These are phyloP conservation scores for Syzygium grande DNA, from an alignment of 345 rosid genomes.

Conservation along the genomic window DNA sequence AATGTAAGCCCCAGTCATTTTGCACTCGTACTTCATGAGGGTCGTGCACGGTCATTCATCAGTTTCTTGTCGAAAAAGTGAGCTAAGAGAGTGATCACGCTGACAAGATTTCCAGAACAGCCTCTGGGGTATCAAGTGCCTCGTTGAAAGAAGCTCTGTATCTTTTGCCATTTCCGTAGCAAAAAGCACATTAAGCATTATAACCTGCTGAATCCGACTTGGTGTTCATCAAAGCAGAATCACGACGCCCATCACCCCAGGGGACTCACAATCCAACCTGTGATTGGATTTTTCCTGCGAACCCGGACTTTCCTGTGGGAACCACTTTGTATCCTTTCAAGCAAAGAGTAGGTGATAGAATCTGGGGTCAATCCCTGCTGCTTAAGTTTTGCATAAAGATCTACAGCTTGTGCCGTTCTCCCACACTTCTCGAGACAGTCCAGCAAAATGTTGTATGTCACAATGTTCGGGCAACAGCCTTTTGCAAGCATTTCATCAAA, in stretches of 20 bases:
- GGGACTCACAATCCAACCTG: constrained; percentile 88
- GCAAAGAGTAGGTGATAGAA: constrained; percentile 68
- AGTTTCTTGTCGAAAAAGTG: not conserved
- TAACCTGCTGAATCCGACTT: not conserved
- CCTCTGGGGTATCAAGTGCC: not conserved
- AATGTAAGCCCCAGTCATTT: not conserved
- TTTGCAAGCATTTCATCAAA: constrained; percentile 73
- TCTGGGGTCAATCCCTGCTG: constrained; percentile 81
- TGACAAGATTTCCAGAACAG: not conserved
- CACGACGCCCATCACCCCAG: constrained; percentile 15
- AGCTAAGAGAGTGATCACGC: not conserved
- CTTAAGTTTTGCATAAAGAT: constrained; percentile 63
- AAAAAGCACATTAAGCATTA: not conserved
- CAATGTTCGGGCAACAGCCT: constrained; percentile 84
- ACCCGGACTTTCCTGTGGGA: constrained; percentile 47
- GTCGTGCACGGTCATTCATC: not conserved
- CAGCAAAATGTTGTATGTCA: constrained; percentile 80
- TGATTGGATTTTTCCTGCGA: constrained; percentile 80
- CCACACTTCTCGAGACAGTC: constrained; percentile 84
- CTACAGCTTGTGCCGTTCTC: constrained; percentile 79
- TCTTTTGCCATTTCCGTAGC: not conserved
- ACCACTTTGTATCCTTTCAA: constrained; percentile 75
- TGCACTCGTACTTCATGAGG: not conserved
- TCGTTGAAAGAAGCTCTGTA: not conserved
- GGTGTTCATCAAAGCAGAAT: not conserved